Conservation (phyloP, 257 asterid genomes). For the Primulina eburnea region DNA sequence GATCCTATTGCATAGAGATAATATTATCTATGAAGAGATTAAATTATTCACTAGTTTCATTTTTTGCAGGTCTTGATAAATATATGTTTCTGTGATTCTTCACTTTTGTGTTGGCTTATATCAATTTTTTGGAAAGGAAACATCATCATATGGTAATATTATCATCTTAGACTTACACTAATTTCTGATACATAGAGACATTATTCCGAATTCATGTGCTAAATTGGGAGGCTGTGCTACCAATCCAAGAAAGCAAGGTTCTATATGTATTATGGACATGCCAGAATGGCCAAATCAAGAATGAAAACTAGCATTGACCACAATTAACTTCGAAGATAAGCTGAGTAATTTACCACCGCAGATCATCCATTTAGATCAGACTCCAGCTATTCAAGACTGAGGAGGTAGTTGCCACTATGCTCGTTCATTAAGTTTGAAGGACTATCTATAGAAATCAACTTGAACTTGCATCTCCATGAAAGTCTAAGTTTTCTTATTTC, state of each 20-base stretch:
- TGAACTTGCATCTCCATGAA: background rate
- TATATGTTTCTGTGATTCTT: background rate
- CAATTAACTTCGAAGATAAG: background rate
- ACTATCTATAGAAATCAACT: background rate
- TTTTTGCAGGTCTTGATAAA: background rate
- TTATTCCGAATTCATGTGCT: background rate
- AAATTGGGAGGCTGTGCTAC: background rate
- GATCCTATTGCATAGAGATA: background rate
- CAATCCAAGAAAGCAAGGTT: background rate
- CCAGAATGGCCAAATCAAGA: background rate
- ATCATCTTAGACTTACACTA: background rate
- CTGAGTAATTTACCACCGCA: background rate
- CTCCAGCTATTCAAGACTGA: background rate
- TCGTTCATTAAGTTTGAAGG: background rate
- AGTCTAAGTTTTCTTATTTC: too few relatives aligned
- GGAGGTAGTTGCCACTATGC: background rate
- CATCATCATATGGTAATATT: background rate
- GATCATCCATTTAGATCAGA: background rate
- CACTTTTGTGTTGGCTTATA: background rate
- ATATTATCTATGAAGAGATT: background rate
- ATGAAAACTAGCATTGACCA: background rate
- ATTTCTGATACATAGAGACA: background rate
- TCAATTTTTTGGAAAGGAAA: background rate
- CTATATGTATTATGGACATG: too few relatives aligned
- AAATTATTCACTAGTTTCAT: background rate